Percentiles rank a stretch among this genome's conserved stretches.
Evolutionary conservation across 208 protist genomes (phyloP).

Genomic region (Crithidia sp.): DNA sequence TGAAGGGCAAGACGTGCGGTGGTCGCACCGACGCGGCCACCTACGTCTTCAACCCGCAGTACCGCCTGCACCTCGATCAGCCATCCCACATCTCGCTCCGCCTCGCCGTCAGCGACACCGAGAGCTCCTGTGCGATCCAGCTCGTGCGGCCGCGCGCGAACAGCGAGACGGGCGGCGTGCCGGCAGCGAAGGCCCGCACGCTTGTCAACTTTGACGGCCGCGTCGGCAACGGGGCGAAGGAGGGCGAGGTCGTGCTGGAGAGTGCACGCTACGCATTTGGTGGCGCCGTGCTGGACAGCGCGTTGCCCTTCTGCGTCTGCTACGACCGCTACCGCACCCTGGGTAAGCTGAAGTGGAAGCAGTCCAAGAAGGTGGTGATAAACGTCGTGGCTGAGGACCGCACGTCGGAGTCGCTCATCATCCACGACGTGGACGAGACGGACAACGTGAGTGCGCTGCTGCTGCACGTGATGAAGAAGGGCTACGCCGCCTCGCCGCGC

Average conservation of each 20-base stretch:
- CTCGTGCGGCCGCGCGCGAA: constrained; percentile 40
- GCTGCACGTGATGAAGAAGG: constrained; percentile 48
- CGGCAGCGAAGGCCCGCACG: constrained; percentile 8
- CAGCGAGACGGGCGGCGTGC: constrained; percentile 17
- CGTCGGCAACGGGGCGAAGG: constrained; percentile 46
- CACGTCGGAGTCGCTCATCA: constrained; percentile 23
- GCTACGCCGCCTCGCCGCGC: constrained; percentile 36
- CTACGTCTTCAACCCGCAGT: constrained; percentile 80
- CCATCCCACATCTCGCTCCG: constrained; percentile 67
- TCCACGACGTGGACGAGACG: constrained; percentile 45
- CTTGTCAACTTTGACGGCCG: constrained; percentile 40
- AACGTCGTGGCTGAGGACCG: constrained; percentile 19
- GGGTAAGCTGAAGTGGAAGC: constrained; percentile 42
- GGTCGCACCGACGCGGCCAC: constrained; percentile 60
- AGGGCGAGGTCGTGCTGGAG: constrained; percentile 57
- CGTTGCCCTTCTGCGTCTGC: constrained; percentile 54
- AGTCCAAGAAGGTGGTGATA: constrained; percentile 44
- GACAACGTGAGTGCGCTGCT: constrained; percentile 48
- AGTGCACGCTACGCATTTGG: constrained; percentile 63
- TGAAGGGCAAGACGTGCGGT: constrained; percentile 77
- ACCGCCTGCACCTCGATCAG: constrained; percentile 58
- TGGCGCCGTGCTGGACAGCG: constrained; percentile 71
- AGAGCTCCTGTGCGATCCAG: constrained; percentile 45
- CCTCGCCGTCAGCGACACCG: constrained; percentile 39
- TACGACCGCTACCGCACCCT: constrained; percentile 60